These are phyloP conservation scores for Ophiostoma perfectum DNA, from an alignment of 2,329 filamentous ascomycete genomes.

Conservation along the genomic window DNA sequence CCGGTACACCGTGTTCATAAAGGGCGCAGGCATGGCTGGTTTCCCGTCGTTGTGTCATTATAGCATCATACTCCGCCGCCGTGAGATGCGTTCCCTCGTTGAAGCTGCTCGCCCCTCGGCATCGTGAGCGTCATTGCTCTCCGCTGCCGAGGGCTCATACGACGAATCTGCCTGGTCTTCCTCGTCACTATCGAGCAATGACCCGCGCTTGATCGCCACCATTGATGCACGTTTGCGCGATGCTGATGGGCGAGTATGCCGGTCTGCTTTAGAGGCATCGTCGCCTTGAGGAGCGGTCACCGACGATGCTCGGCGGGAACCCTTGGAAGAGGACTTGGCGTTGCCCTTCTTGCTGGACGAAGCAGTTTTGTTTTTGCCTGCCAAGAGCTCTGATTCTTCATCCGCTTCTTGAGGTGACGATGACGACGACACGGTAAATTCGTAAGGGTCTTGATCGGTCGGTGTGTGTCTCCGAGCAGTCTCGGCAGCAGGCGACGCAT, in stretches of 20 bases:
- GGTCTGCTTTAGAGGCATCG: constrained; percentile 10
- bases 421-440: constrained; percentile 48
- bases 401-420: constrained; percentile 17
- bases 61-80: constrained; percentile 57
- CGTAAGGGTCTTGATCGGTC: constrained; percentile 45
- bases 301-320: constrained; percentile 19
- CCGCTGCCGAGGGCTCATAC: constrained; percentile 27
- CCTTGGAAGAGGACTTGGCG: neutral
- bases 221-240: constrained; percentile 42
- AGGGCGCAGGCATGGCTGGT: neutral
- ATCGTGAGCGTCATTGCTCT: constrained; percentile 20
- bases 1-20: constrained; percentile 16
- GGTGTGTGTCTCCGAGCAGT: too few relatives aligned
- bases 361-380: constrained; percentile 2
- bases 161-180: constrained; percentile 34
- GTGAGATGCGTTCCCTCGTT: constrained; percentile 36
- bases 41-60: constrained; percentile 33
- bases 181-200: constrained; percentile 32
- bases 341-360: constrained; percentile 5
- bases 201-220: constrained; percentile 35
- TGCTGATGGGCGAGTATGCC: constrained; percentile 27
- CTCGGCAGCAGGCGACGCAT: neutral
- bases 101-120: constrained; percentile 27
- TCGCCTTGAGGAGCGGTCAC: constrained; percentile 16
- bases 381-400: constrained; percentile 12